phyloP scores from a whole-genome alignment of 2,329 filamentous ascomycete genomes.

The Claviceps sp. region DNA sequence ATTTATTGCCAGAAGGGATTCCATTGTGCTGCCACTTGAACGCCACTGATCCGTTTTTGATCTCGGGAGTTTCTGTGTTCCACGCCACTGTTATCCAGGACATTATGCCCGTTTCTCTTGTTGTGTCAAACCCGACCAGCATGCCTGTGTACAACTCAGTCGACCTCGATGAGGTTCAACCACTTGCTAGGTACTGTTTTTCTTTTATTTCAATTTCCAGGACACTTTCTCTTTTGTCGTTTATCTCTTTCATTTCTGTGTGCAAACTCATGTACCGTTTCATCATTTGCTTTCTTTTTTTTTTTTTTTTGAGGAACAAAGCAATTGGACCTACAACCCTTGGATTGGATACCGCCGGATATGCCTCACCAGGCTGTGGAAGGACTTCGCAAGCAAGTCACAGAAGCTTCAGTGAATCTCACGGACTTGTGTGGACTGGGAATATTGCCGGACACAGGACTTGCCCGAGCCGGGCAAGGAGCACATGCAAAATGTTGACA shows the following conservation, averaged over 20 bases:
- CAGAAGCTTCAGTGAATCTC: not conserved
- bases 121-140: constrained; percentile 31
- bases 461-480: constrained; percentile 8
- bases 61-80: constrained; percentile 4
- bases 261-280: constrained; percentile 8
- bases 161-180: constrained; percentile 47
- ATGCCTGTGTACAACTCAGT: constrained; percentile 41
- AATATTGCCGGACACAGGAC: constrained; percentile 4
- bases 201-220: constrained; percentile 29
- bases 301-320: constrained; percentile 9
- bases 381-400: not conserved
- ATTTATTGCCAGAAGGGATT: constrained; percentile 10
- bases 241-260: not conserved
- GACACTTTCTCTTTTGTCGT: constrained; percentile 21
- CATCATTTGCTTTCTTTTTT: constrained; percentile 16
- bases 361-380: not conserved
- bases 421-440: not conserved
- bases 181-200: constrained; percentile 49
- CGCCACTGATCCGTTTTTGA: constrained; percentile 4
- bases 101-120: constrained; percentile 35
- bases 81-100: constrained; percentile 2
- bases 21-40: constrained; percentile 1
- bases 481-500: not conserved
- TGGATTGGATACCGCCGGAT: not conserved
- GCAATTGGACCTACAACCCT: not conserved